phyloP scores from a whole-genome alignment of 805 yeast species.

The Sugiyamaella qingdaonensis region DNA sequence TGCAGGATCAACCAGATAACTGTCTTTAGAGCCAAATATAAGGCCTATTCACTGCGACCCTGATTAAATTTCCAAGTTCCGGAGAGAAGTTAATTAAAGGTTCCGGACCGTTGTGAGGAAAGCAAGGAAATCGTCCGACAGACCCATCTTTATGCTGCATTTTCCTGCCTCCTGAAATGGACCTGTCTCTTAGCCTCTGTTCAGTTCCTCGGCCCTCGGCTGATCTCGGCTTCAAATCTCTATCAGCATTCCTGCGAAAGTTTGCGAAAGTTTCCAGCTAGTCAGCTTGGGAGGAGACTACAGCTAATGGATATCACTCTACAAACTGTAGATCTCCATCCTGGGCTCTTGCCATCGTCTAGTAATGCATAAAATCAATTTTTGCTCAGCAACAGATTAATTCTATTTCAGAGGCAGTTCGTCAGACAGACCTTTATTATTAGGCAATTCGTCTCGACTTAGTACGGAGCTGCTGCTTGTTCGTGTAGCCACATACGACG shows the following conservation, averaged over 20 bases:
- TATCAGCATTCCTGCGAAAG: neutral
- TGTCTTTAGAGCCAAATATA: slow-evolving; percentile 14
- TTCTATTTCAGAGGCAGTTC: slow-evolving; percentile 11
- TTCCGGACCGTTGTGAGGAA: neutral
- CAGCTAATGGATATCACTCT: slow-evolving; percentile 18
- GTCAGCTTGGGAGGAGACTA: slow-evolving; percentile 23
- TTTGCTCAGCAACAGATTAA: slow-evolving; percentile 10
- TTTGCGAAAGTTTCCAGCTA: slow-evolving; percentile 9
- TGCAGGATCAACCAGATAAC: slow-evolving; percentile 50
- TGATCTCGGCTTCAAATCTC: slow-evolving; percentile 15
- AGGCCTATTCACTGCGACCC: neutral
- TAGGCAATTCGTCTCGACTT: neutral
- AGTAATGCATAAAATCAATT: slow-evolving; percentile 31
- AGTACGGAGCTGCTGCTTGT: no score
- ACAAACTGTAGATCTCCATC: slow-evolving; percentile 20
- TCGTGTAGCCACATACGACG: no score
- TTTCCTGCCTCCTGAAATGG: slow-evolving; percentile 1
- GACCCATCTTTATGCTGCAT: neutral
- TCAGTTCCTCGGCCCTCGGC: slow-evolving; percentile 23
- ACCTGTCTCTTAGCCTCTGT: slow-evolving; percentile 25
- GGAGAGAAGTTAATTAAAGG: slow-evolving; percentile 13
- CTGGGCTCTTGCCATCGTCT: slow-evolving; percentile 28
- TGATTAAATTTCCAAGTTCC: slow-evolving; percentile 1
- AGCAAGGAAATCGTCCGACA: slow-evolving; percentile 1
- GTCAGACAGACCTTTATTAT: slow-evolving; percentile 12